These are phyloP conservation scores for Capniomyces stellatus DNA, from an alignment of 371 early-diverging fungal genomes.

Conservation along the genomic window DNA sequence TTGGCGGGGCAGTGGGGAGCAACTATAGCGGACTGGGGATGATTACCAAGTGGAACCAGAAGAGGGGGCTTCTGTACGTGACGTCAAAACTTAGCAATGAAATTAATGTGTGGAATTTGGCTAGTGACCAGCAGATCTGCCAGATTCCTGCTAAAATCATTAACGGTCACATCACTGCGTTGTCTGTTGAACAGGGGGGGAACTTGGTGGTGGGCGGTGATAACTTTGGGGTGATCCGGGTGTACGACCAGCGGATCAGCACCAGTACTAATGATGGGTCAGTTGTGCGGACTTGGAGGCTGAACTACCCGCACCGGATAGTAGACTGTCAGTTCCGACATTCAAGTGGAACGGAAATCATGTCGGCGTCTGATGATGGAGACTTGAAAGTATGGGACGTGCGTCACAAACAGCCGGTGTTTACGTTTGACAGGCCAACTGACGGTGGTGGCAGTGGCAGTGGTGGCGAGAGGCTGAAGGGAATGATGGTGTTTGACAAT, in stretches of 20 bases:
- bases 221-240: slow-evolving; percentile 19
- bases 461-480: slow-evolving; percentile 7
- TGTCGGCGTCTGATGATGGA: slow-evolving; percentile 17
- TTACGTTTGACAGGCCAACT: slow-evolving; percentile 5
- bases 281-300: slow-evolving; percentile 19
- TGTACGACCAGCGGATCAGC: slow-evolving; percentile 18
- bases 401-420: slow-evolving; percentile 12
- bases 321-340: slow-evolving; percentile 14
- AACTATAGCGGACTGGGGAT: slow-evolving; percentile 7
- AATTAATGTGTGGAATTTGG: slow-evolving; percentile 24
- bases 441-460: slow-evolving; percentile 9
- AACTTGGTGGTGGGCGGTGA: slow-evolving; percentile 11
- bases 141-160: slow-evolving; percentile 4
- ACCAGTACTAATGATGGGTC: slow-evolving; percentile 8
- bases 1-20: not conserved
- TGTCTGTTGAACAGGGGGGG: slow-evolving; percentile 1
- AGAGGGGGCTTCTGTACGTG: slow-evolving; percentile 16
- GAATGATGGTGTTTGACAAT: slow-evolving; percentile 18
- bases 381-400: slow-evolving; percentile 22
- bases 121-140: slow-evolving; percentile 5
- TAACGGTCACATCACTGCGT: not conserved
- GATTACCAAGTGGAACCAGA: slow-evolving; percentile 23
- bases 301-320: slow-evolving; percentile 8
- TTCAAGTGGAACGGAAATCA: slow-evolving; percentile 13
- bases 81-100: slow-evolving; percentile 16